Evolutionary conservation across 1,139 yeast genomes (phyloP).

Genomic region (Debaryomyces sp.): DNA sequence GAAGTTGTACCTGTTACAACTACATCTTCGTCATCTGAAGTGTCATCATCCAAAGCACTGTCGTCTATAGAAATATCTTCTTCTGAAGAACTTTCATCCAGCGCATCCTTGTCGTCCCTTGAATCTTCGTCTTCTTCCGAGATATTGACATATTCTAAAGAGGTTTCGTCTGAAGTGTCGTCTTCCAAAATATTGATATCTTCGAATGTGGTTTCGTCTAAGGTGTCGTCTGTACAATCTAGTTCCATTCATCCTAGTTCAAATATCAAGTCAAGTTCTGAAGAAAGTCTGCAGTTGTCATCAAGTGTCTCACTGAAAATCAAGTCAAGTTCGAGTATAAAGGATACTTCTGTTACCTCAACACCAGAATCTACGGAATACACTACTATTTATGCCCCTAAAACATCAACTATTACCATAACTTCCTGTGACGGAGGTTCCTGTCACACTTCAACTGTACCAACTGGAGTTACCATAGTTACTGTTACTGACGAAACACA

Average conservation of each 20-base stretch:
- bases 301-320: neutral
- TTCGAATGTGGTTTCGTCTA: neutral
- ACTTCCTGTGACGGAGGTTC: slow-evolving; percentile 14
- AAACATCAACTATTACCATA: slow-evolving; percentile 16
- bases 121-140: neutral
- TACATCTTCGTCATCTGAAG: neutral
- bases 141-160: neutral
- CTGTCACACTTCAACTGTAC: slow-evolving; percentile 20
- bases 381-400: neutral
- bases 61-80: neutral
- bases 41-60: neutral
- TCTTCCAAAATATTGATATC: neutral
- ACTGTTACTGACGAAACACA: slow-evolving; percentile 13
- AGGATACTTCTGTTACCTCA: slow-evolving; percentile 1
- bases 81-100: neutral
- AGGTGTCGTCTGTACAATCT: neutral
- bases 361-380: neutral
- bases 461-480: slow-evolving; percentile 24
- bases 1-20: slow-evolving; percentile 1
- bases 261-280: neutral
- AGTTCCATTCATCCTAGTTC: neutral
- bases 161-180: neutral
- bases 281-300: neutral
- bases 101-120: neutral
- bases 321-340: neutral